Conservation (phyloP, 345 rosid species). For the Hibiscus mutabilis region DNA sequence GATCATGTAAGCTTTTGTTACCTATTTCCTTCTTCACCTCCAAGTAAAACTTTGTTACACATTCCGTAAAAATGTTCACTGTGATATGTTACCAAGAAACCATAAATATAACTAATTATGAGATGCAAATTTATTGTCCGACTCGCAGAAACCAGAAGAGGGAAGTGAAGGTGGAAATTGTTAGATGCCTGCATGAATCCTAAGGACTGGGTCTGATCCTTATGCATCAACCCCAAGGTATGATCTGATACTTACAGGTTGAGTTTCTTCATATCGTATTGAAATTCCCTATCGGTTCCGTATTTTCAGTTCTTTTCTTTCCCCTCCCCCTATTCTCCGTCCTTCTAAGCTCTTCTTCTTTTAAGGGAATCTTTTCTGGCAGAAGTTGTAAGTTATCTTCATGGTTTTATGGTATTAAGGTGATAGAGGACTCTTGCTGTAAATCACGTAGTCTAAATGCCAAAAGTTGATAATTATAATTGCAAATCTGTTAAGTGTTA, state of each 20-base stretch:
- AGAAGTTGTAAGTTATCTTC: background rate
- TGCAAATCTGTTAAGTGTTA: background rate
- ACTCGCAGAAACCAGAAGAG: conserved; percentile 75
- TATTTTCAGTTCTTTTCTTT: too few relatives aligned
- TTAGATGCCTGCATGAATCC: conserved; percentile 97
- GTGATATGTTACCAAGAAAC: background rate
- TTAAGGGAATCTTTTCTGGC: background rate
- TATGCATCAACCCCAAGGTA: conserved; percentile 76
- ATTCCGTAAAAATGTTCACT: background rate
- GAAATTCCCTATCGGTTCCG: background rate
- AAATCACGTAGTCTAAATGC: background rate
- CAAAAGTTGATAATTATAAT: background rate
- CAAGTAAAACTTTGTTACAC: background rate
- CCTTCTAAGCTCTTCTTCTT: background rate
- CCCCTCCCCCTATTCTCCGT: too few relatives aligned
- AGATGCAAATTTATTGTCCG: conserved; percentile 10
- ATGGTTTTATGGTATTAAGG: background rate
- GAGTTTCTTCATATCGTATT: background rate
- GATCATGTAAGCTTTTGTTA: conserved; percentile 22
- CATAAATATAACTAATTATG: conserved; percentile 2
- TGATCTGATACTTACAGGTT: conserved; percentile 35
- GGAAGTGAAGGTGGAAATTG: conserved; percentile 96
- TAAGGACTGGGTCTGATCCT: conserved; percentile 69
- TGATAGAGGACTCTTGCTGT: background rate
- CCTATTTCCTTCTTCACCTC: background rate